phyloP scores from a whole-genome alignment of 2,329 filamentous ascomycete genomes.

The Botrytis squamosa region DNA sequence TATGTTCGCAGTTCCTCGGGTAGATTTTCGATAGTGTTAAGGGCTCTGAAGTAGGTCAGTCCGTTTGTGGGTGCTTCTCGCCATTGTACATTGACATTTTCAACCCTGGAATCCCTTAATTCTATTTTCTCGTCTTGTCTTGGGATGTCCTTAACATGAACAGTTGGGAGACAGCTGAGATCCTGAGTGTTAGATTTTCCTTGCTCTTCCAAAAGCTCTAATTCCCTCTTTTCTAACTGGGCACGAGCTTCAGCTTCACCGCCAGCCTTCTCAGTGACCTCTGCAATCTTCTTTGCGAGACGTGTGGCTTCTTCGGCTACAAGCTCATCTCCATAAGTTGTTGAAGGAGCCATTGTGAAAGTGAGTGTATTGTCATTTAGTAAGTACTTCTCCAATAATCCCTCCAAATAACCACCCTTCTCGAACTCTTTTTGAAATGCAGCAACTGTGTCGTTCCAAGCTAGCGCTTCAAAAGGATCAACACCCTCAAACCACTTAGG shows the following conservation, averaged over 20 bases:
- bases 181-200: conserved; percentile 82
- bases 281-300: conserved; percentile 70
- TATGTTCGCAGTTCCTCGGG: conserved; percentile 82
- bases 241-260: conserved; percentile 69
- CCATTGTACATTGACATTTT: conserved; percentile 76
- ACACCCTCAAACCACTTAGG: conserved; percentile 94
- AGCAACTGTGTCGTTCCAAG: conserved; percentile 86
- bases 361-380: conserved; percentile 82
- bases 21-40: conserved; percentile 75
- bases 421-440: conserved; percentile 77
- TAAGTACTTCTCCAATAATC: conserved; percentile 83
- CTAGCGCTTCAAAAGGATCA: conserved; percentile 85
- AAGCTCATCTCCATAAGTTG: conserved; percentile 70
- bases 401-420: conserved; percentile 77
- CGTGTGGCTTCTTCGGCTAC: conserved; percentile 74
- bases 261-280: conserved; percentile 66
- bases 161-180: conserved; percentile 80
- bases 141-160: conserved; percentile 87
- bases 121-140: conserved; percentile 63
- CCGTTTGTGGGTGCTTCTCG: conserved; percentile 92
- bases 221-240: conserved; percentile 73
- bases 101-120: conserved; percentile 63
- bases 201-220: conserved; percentile 77
- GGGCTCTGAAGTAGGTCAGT: conserved; percentile 89
- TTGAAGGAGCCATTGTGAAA: conserved; percentile 90